Evolutionary conservation across 208 protist species (phyloP).

Genomic region (Crithidia acanthocephali): DNA sequence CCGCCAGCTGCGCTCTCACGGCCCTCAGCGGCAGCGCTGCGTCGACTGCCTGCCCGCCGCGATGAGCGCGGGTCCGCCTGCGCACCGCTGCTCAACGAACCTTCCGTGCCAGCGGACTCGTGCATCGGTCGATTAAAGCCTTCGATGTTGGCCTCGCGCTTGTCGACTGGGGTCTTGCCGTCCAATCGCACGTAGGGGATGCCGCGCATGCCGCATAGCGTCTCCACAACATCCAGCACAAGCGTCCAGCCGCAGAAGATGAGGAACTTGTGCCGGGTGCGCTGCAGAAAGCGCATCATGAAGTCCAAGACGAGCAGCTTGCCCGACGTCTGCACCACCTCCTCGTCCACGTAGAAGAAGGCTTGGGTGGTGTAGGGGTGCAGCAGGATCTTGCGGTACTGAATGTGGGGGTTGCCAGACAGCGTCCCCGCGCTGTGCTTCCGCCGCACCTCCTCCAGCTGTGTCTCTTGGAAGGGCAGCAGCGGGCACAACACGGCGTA

Average conservation of each 20-base stretch:
- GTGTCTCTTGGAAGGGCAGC: conserved; percentile 39
- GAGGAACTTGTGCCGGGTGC: conserved; percentile 85
- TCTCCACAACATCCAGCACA: conserved; percentile 79
- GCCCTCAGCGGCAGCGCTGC: background rate
- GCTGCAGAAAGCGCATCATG: conserved; percentile 74
- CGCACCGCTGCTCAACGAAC: no score
- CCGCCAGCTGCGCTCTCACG: background rate
- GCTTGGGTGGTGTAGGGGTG: conserved; percentile 88
- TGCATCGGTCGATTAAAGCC: conserved; percentile 62
- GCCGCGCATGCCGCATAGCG: conserved; percentile 48
- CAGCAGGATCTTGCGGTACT: conserved; percentile 68
- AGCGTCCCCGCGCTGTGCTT: conserved; percentile 27
- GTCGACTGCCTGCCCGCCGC: background rate
- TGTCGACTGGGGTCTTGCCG: conserved; percentile 51
- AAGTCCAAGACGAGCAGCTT: conserved; percentile 90
- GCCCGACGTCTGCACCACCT: conserved; percentile 64
- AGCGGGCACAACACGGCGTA: conserved; percentile 52
- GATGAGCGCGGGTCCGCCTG: no score
- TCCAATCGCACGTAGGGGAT: conserved; percentile 75
- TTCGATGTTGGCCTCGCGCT: conserved; percentile 83
- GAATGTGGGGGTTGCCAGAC: conserved; percentile 53
- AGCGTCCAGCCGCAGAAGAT: conserved; percentile 96
- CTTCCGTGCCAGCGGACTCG: background rate
- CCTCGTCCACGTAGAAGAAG: conserved; percentile 65
- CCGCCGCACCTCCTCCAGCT: conserved; percentile 35